phyloP scores from a whole-genome alignment of 495 filamentous ascomycete genomes.

The Cercophora newfieldiana region DNA sequence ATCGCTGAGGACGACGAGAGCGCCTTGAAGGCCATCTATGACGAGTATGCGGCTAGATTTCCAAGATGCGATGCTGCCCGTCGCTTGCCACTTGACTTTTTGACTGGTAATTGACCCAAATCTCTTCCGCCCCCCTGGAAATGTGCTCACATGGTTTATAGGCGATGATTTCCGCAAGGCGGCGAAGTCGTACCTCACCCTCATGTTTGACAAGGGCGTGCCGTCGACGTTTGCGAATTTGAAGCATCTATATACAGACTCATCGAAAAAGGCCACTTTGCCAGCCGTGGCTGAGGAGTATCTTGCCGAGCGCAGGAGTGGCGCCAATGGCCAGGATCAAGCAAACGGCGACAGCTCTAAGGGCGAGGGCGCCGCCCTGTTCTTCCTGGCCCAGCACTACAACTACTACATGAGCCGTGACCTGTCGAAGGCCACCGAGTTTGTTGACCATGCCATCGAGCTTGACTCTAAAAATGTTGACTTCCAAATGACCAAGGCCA shows the following conservation, averaged over 20 bases:
- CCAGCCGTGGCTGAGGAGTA: constrained; percentile 79
- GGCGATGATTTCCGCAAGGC: constrained; percentile 78
- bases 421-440: constrained; percentile 74
- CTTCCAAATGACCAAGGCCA: constrained; percentile 91
- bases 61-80: constrained; percentile 82
- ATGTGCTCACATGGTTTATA: constrained; percentile 32
- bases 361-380: constrained; percentile 75
- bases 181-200: constrained; percentile 76
- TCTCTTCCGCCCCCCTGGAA: not conserved
- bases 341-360: constrained; percentile 58
- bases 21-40: constrained; percentile 69
- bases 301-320: constrained; percentile 53
- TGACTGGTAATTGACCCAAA: constrained; percentile 58
- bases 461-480: constrained; percentile 78
- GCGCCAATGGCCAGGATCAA: constrained; percentile 40
- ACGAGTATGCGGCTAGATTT: constrained; percentile 75
- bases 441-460: constrained; percentile 80
- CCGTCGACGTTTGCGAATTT: constrained; percentile 95
- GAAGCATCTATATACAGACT: constrained; percentile 81
- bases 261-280: constrained; percentile 72
- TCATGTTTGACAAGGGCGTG: constrained; percentile 93
- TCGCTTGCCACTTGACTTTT: constrained; percentile 85
- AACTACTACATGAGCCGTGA: constrained; percentile 88
- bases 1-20: constrained; percentile 62
- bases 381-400: constrained; percentile 96